Percentiles rank a stretch among this genome's conserved stretches.
Evolutionary conservation across 2,329 filamentous ascomycete genomes (phyloP).

Genomic region (Biscogniauxia sp.): DNA sequence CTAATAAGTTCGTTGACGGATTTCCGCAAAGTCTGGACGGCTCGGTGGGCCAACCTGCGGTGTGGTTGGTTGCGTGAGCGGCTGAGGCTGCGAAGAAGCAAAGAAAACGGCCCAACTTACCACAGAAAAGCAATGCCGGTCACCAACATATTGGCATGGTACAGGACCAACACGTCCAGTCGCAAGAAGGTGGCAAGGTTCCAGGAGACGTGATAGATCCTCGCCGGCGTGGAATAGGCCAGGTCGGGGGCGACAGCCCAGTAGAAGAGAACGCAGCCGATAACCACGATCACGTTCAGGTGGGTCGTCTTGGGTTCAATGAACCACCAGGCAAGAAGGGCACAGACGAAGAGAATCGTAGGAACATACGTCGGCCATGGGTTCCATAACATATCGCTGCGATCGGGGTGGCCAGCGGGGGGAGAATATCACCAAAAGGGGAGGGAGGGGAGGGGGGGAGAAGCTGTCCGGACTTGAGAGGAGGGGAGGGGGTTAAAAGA

Average conservation of each 20-base stretch:
- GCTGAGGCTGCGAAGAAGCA: conserved; percentile 1
- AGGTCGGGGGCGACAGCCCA: conserved; percentile 42
- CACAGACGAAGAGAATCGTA: conserved; percentile 42
- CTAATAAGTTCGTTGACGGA: conserved; percentile 88
- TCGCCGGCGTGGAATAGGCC: conserved; percentile 36
- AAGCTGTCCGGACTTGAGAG: conserved; percentile 1
- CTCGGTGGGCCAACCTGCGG: conserved; percentile 75
- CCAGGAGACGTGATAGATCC: conserved; percentile 33
- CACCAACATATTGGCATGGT: conserved; percentile 55
- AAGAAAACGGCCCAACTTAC: conserved; percentile 37
- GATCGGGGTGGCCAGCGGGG: conserved; percentile 23
- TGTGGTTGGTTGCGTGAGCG: conserved; percentile 14
- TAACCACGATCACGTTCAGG: conserved; percentile 41
- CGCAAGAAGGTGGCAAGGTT: conserved; percentile 39
- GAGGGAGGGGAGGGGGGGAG: conserved; percentile 11
- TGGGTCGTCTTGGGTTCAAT: conserved; percentile 43
- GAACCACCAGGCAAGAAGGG: conserved; percentile 44
- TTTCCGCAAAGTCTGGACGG: conserved; percentile 84
- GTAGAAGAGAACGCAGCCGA: conserved; percentile 40
- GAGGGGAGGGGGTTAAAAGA: conserved; percentile 14
- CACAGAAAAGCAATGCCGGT: conserved; percentile 53
- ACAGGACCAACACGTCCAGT: conserved; percentile 45
- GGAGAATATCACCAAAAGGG: conserved; percentile 5
- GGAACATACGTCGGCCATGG: conserved; percentile 45
- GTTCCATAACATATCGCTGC: conserved; percentile 50